Evolutionary conservation across 805 yeast species (phyloP), one percentile per base, ranked within the genome.

Genomic region (Yarrowia osloensis): DNA sequence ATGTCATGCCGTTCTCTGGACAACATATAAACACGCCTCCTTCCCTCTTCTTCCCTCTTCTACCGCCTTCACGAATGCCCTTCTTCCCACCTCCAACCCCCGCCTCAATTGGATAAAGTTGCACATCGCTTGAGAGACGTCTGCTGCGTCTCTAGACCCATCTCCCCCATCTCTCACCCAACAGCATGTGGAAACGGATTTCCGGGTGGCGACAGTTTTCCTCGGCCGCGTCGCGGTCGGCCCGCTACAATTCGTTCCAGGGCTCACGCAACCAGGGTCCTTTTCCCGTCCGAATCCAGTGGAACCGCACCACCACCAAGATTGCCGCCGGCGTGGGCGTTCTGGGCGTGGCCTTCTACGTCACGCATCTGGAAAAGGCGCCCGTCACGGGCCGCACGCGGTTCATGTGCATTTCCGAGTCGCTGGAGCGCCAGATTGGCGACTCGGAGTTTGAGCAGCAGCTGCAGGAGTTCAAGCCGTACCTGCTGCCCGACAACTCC

Each of bases 311-410:
- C 15, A 44, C 54, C n/a, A 26, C 54, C 29, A 31, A 26, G 33
- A 31, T 63, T 15, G 31, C 40, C 0, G 80, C 76, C 4, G 72
- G 76, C 1, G 74, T 76, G 2, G 72, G 77, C 6, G 82, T 78
- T 8, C 71, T 68, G 3, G 67, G 65, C 2, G 70, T 71, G 15
- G 66, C 70, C 12, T 50, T 79, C 59, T 84, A 81, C 74, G 78
- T 81, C 31, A 81, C 88, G 33, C 82, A 88, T 70, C 79, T 90
- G 33, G 89, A 92, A 70, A 84, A 84, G 70, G 97, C 97, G 0
- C 97, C 97, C 0, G 88, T 88, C 28, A 87, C 96, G 0, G 85
- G 86, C 35, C 80, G 98, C 61, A 78, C 73, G 33, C 80, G 98
- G 70, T 84, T 91, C 72, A 84, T 92, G 74, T 84, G 91, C 83